Base-by-base conservation (phyloP, 2,329 filamentous ascomycete species). In the Alternaria incomplexa region DNA sequence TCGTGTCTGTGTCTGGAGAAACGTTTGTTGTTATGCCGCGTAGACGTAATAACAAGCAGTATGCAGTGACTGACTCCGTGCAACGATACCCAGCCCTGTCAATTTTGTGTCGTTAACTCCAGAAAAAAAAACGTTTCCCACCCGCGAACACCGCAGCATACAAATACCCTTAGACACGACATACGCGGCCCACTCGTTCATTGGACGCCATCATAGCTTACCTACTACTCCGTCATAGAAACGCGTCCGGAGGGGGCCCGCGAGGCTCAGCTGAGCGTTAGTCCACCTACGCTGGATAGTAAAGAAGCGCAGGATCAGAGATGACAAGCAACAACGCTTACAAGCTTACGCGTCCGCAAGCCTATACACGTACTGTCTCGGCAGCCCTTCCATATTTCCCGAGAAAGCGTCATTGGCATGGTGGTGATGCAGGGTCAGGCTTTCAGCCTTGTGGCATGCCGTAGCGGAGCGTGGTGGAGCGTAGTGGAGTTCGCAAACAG, bases 81-180 rank as follows among this genome's bases (percentile, higher is more conserved):
- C 13, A 51, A 51, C 15, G 12, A 43, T 47, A n/a, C 50, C 54
- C 50, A 47, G 15, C 8, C 36, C 3, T 51, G 30, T 53, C n/a
- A n/a, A n/a, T n/a, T n/a, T n/a, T n/a, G n/a, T n/a, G n/a, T n/a
- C n/a, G n/a, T n/a, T 5, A 23, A n/a, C 9, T 36, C 4, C 20
- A 36, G 10, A 25, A 44, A 15, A n/a, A n/a, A 17, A 17, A 43
- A 13, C 11, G 89, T 85, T 66, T 91, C 90, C n/a, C 82, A 83
- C 20, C 32, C 43, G 63, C 46, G 56, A 50, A 46, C 44, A 40
- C 44, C 11, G 46, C 47, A 13, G 15, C 12, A 47, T 59, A 64
- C 58, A 69, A 58, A 67, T 67, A 69, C 47, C 43, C 48, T 15
- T 9, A 43, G 26, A 36, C 40, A 44, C 36, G 30, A 64, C 52